Base-by-base conservation (phyloP, 305 asterid genomes). In the Plantago coronopus region DNA sequence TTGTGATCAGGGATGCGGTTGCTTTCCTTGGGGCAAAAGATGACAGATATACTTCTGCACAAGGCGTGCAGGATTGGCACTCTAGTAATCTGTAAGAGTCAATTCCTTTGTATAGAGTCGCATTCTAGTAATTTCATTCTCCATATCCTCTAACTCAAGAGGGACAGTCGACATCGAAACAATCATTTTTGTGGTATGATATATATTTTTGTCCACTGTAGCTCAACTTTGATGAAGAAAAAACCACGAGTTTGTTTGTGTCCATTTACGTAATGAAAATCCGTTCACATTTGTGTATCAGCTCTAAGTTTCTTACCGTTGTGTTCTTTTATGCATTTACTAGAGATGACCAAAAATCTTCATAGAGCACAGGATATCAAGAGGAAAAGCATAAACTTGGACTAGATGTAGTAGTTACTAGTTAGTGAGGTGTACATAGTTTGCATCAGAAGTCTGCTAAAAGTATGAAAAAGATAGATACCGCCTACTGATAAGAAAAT, bases 11-110 rank as follows among this genome's bases (percentile, higher is more conserved):
- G 74, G 86, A 45, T 88, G 96, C 65, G 57, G 79, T 49, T 88
- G 94, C 86, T 82, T 86, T 23, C 81, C 91, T 3, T 86, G 95
- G 91, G 70, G 82, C 37, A 79, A 72, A 68, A 67, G 85, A 69
- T 83, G 70, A 80, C 70, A 47, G 16, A 18, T 17, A 13, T 54
- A 20, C 21, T 27, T 54, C 59, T 45, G 34, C 45, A 44, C 19
- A 23, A 20, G 62, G 19, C 22, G 62, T 16, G 15, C 31, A 57
- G 15, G 10, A 7, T 27, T 57, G 47, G 46, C 43, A 42, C 20
- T n/a, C 62, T 29, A 57, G 38, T 21, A 57, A 37, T 17, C 22
- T 42, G 62, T 40, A 57, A 57, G 62, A 57, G 62, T 57, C 62
- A 21, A 21, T 29, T 40, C 9, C 62, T 4, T 40, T 57, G 62